Evolutionary conservation across 2,329 filamentous ascomycete genomes (phyloP), one percentile per base, ranked within the genome.

Genomic region (Botrytis hyacinthi): DNA sequence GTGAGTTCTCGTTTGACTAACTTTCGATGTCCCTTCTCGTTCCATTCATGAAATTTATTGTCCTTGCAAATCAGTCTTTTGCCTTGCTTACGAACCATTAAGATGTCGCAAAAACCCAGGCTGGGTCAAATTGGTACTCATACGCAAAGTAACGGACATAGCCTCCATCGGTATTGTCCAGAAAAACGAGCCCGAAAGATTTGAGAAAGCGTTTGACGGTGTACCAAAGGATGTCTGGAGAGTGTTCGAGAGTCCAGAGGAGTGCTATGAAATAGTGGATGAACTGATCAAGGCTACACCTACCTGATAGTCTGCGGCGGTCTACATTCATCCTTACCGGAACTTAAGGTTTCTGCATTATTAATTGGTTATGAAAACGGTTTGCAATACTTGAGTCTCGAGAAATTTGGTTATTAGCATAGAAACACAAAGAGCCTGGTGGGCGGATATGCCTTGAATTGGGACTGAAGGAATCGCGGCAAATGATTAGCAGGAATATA

Each of bases 111-210:
- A 87, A 67, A 88, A 90, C 75, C 90, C 91, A 0, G 89, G 87
- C 10, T 98, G 94, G 93, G 89, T 98, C 75, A 89, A 89, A 75
- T 87, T 92, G 20, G 96, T 98, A 65, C 91, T 93, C 76, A 97
- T 98, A 78, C 89, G 95, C 71, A 95, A 93, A 80, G 94, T 96
- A 0, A 90, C 87, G 3, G 92, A 95, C 75, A 88, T 96, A 37
- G 89, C 91, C 0, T 88, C 87, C 2, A 79, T 90, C 18, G 89
- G 91, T 46, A 92, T 95, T 82, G 86, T 91, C 48, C 88, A 92
- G 78, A 93, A 92, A 82, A 94, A 93, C 78, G 90, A 91, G 79
- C 86, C 89, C 0, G 86, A 89, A 77, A 86, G 96, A 44, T 98
- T 98, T 79, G 90, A 94, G 80, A 88, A 90, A 78, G 95, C 95